phyloP scores from a whole-genome alignment of 2,329 filamentous ascomycete genomes.

The Colletotrichum sp. region DNA sequence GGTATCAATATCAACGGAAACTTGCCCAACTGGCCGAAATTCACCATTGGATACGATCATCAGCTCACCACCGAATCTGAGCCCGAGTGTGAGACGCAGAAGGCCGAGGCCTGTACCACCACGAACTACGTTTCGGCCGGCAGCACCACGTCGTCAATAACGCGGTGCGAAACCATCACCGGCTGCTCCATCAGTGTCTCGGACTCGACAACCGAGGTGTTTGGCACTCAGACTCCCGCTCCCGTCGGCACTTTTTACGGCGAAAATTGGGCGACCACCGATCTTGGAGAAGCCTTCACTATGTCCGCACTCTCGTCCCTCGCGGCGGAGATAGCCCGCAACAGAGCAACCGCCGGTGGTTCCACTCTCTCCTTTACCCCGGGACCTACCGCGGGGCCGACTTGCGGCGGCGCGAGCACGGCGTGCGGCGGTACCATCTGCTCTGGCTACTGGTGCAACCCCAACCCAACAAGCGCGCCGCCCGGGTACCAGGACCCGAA shows the following conservation, averaged over 20 bases:
- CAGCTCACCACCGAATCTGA: background rate
- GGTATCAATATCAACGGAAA: conserved; percentile 14
- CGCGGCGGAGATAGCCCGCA: background rate
- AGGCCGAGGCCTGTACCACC: conserved; percentile 2
- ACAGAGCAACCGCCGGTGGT: background rate
- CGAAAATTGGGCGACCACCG: background rate
- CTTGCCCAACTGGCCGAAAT: conserved; percentile 20
- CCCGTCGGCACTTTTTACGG: background rate
- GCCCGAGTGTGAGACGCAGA: conserved; percentile 15
- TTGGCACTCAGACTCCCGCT: background rate
- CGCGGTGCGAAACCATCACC: conserved; percentile 16
- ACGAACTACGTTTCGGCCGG: background rate
- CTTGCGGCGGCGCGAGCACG: background rate
- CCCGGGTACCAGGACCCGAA: conserved; percentile 25
- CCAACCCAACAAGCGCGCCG: conserved; percentile 20
- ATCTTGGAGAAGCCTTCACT: background rate
- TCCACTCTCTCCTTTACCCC: background rate
- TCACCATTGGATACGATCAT: background rate
- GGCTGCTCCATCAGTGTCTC: conserved; percentile 20
- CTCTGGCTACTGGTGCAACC: conserved; percentile 25
- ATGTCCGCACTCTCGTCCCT: background rate
- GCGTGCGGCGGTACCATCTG: conserved; percentile 26
- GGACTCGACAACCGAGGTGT: background rate
- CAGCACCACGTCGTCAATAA: conserved; percentile 14
- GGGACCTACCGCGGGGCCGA: background rate